Evolutionary conservation across 129 eudicot genomes (phyloP).

Genomic region (Flaveria bidentis): DNA sequence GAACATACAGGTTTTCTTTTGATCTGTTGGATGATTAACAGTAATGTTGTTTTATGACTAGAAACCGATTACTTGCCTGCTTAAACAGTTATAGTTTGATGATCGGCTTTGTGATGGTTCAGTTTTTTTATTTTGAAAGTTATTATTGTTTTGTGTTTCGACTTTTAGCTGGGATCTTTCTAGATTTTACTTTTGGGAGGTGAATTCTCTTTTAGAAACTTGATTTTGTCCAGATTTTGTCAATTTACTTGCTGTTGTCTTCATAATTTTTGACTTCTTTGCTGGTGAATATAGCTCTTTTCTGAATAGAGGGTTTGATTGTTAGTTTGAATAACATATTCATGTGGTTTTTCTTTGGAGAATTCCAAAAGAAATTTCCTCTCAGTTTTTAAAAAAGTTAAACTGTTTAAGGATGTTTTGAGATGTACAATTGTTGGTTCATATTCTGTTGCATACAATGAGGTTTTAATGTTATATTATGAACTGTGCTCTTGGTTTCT

Average conservation of each 20-base stretch:
- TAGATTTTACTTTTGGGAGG: too few species aligned
- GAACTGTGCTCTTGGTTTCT: too few species aligned
- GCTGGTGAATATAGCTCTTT: not conserved
- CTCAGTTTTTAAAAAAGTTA: not conserved
- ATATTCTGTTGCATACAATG: not conserved
- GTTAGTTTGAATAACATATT: not conserved
- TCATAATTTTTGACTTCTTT: not conserved
- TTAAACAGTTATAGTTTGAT: conserved; percentile 10
- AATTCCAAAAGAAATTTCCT: not conserved
- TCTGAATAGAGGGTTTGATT: not conserved
- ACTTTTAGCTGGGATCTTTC: too few species aligned
- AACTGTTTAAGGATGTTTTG: not conserved
- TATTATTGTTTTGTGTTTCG: too few species aligned
- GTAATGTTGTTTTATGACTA: conserved; percentile 8
- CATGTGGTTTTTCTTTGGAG: not conserved
- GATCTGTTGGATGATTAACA: not conserved
- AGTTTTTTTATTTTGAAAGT: too few species aligned
- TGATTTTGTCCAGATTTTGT: not conserved
- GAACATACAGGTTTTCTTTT: conserved; percentile 63
- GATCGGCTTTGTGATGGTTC: not conserved
- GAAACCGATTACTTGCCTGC: not conserved
- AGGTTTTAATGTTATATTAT: too few species aligned
- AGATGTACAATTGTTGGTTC: not conserved
- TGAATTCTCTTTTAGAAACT: not conserved
- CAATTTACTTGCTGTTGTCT: not conserved